Evolutionary conservation across 2,329 filamentous ascomycete genomes (phyloP).

Genomic region (Colletotrichum gloeosporioides): DNA sequence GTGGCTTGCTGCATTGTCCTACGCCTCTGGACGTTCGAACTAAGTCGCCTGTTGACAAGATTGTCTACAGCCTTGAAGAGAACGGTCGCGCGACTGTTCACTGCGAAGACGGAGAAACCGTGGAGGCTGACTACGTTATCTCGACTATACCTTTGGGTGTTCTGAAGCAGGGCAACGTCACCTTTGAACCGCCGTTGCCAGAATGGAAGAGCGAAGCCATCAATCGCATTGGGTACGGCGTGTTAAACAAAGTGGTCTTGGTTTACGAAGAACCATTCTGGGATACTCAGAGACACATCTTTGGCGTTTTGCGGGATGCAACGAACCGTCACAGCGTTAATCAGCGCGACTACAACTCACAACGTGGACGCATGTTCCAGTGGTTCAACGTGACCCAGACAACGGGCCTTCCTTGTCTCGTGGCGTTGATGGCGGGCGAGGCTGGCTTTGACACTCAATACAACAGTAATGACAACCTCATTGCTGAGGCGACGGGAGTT

Average conservation of each 20-base stretch:
- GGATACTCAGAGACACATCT: constrained; percentile 90
- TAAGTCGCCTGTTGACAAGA: constrained; percentile 73
- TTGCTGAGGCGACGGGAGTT: constrained; percentile 81
- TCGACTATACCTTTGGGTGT: constrained; percentile 91
- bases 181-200: constrained; percentile 92
- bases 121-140: constrained; percentile 91
- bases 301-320: constrained; percentile 85
- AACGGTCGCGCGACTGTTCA: constrained; percentile 52
- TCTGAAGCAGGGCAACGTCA: constrained; percentile 79
- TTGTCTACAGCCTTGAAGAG: constrained; percentile 65
- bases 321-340: constrained; percentile 71
- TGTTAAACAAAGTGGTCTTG: constrained; percentile 93
- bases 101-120: constrained; percentile 76
- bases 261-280: constrained; percentile 92
- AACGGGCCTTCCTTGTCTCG: constrained; percentile 83
- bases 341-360: constrained; percentile 79
- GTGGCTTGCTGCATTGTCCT: constrained; percentile 81
- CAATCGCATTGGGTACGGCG: constrained; percentile 84
- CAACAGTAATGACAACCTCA: constrained; percentile 75
- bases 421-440: constrained; percentile 95
- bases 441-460: constrained; percentile 88
- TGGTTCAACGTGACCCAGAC: constrained; percentile 97
- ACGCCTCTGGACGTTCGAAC: constrained; percentile 78
- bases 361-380: constrained; percentile 91
- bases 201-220: constrained; percentile 85